Percentiles rank a stretch among this genome's conserved stretches.
phyloP scores from a whole-genome alignment of 768 basidiomycete genomes.

The Termitomyces titanicus region DNA sequence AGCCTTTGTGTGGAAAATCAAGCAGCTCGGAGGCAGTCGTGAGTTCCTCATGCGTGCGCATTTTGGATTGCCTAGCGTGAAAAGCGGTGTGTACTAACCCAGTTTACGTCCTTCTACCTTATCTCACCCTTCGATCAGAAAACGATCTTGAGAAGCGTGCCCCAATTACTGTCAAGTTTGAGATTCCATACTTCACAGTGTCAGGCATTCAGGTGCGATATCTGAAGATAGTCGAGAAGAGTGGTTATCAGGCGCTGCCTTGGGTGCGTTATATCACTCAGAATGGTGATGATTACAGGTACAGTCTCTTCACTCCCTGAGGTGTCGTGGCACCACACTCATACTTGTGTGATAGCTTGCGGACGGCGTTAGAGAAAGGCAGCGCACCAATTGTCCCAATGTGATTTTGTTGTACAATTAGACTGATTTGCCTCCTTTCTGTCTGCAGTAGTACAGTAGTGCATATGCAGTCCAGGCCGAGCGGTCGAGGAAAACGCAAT shows the following conservation, averaged over 20 bases:
- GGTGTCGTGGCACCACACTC: not conserved
- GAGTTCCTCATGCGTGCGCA: conserved; percentile 99
- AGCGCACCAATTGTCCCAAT: conserved; percentile 63
- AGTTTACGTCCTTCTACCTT: not conserved
- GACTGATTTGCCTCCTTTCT: not conserved
- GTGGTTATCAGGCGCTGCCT: conserved; percentile 92
- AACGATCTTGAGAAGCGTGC: conserved; percentile 86
- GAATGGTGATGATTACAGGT: conserved; percentile 92
- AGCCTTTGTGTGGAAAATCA: conserved; percentile 99
- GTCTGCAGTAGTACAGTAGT: too few species aligned
- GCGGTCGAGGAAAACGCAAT: not conserved
- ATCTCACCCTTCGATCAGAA: conserved; percentile 29
- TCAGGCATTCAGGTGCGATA: conserved; percentile 98
- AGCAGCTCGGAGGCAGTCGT: conserved; percentile 91
- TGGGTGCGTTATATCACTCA: conserved; percentile 96
- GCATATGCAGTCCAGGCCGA: too few species aligned
- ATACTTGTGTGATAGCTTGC: conserved; percentile 40
- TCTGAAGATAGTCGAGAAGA: conserved; percentile 98
- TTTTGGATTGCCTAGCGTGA: conserved; percentile 93
- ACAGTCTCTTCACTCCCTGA: not conserved
- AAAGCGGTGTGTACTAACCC: conserved; percentile 61
- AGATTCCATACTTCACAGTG: conserved; percentile 98
- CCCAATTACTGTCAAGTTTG: conserved; percentile 96
- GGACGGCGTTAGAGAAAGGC: conserved; percentile 74
- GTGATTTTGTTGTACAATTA: conserved; percentile 20